These are phyloP conservation scores for Sphaerulina musiva DNA, from an alignment of 2,329 filamentous ascomycete species.

Conservation along the genomic window DNA sequence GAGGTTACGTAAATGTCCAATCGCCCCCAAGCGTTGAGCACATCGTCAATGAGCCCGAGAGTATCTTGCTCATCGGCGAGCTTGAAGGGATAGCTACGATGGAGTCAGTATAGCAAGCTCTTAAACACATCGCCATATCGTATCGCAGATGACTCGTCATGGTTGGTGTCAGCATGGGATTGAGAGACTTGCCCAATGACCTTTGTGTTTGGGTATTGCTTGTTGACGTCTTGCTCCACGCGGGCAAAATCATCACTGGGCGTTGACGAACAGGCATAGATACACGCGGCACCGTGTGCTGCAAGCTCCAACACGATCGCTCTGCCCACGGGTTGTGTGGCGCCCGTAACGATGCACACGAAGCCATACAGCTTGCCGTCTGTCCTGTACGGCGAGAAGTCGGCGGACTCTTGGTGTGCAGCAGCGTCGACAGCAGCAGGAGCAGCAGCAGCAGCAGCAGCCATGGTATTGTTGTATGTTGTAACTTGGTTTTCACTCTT, in stretches of 20 bases:
- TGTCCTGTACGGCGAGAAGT: conserved; percentile 51
- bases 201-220: conserved; percentile 51
- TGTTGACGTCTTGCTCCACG: conserved; percentile 41
- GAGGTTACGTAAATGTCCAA: conserved; percentile 57
- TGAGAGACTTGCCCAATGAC: conserved; percentile 41
- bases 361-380: conserved; percentile 60
- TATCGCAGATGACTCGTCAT: no score
- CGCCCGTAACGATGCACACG: conserved; percentile 58
- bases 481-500: not conserved
- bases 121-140: no score
- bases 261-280: conserved; percentile 51
- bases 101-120: no score
- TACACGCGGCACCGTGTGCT: conserved; percentile 58
- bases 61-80: conserved; percentile 55
- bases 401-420: conserved; percentile 15
- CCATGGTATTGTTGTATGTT: conserved; percentile 1
- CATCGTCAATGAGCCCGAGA: conserved; percentile 55
- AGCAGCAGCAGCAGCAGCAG: conserved; percentile 13
- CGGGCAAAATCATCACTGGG: conserved; percentile 39
- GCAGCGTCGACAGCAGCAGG: conserved; percentile 13
- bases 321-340: conserved; percentile 54
- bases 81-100: conserved; percentile 49
- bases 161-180: no score
- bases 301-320: conserved; percentile 56
- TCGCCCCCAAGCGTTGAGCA: conserved; percentile 55